Base-by-base conservation (phyloP, 805 yeast genomes). In the Metschnikowia bowlesiae region DNA sequence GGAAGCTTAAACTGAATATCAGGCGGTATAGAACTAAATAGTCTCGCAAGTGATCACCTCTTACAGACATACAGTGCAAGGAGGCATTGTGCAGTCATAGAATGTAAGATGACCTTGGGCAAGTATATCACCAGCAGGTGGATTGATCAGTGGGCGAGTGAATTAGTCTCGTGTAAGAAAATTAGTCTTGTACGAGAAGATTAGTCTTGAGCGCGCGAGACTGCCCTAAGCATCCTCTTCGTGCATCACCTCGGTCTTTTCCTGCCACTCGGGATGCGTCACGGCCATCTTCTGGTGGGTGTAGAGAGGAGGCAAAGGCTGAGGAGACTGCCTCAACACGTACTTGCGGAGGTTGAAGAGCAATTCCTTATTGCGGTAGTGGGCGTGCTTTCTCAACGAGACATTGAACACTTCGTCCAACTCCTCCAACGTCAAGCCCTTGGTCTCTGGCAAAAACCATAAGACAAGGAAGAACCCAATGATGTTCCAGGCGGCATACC, bases 401-500 rank as follows among this genome's bases (percentile, higher is more conserved):
- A 84, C 85, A 44, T 76, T 75, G 62, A 86, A 87, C 14, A 86
- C 87, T 45, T 82, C 83, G 62, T 86, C 92, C 62, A 86, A 74
- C 65, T 86, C 89, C 67, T 87, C 94, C 60, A 86, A 76, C 0
- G 92, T 83, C 54, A 83, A 76, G 33, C 81, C 82, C 68, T 81
- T 81, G 2, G 91, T 85, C 62, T 85, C 91, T 3, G 90, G 87
- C 52, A 85, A 70, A 64, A 85, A 73, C 77, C 86, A 83, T 48
- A 87, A 76, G 5, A 86, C 87, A 60, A 87, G 58, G 69, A 83
- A 81, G 72, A 83, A 83, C 0, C 87, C 88, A 48, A 82, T 70
- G 51, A 82, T 58, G 65, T 88, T 88, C 91, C 92, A 85, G 11
- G 85, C 96, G 1, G 94, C 96, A 62, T 87, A 89, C 78, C 83